Percentiles rank a stretch among this genome's conserved stretches.
These are phyloP conservation scores for Dinochytrium kinnereticum DNA, from an alignment of 371 early-diverging fungal genomes.

Conservation along the genomic window DNA sequence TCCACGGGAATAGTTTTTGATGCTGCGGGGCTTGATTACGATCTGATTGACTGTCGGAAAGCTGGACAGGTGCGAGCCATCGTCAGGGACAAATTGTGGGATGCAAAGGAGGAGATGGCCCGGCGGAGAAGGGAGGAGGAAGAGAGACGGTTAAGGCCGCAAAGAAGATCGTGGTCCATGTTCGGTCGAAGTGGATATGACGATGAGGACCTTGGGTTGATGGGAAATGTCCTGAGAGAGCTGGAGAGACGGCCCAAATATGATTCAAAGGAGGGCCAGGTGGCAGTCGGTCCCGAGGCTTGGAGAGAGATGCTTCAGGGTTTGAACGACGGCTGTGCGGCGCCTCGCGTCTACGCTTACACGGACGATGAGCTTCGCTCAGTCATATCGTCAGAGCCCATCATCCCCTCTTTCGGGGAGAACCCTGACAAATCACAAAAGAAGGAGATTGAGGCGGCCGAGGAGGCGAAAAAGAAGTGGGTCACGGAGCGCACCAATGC, in stretches of 20 bases:
- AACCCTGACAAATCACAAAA: slow-evolving; percentile 9
- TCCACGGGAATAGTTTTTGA: slow-evolving; percentile 43
- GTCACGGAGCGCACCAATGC: background rate
- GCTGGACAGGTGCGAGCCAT: slow-evolving; percentile 29
- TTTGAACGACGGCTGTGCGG: slow-evolving; percentile 36
- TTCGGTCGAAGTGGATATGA: background rate
- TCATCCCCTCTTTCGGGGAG: background rate
- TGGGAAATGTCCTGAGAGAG: slow-evolving; percentile 10
- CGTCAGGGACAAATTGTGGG: slow-evolving; percentile 41
- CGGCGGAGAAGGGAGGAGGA: background rate
- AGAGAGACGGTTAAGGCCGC: background rate
- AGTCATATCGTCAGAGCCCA: slow-evolving; percentile 14
- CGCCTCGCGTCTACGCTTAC: background rate
- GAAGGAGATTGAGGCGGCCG: slow-evolving; percentile 19
- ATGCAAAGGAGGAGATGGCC: slow-evolving; percentile 30
- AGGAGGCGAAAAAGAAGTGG: slow-evolving; percentile 6
- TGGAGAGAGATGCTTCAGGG: slow-evolving; percentile 50
- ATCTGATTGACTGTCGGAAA: slow-evolving; percentile 27
- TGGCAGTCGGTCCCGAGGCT: slow-evolving; percentile 50
- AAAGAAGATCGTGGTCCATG: background rate
- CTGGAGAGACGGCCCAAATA: slow-evolving; percentile 30
- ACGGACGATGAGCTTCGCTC: slow-evolving; percentile 12
- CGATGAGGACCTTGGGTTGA: slow-evolving; percentile 1
- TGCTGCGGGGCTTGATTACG: slow-evolving; percentile 54
- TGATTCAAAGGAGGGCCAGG: slow-evolving; percentile 37